Evolutionary conservation across 2,329 filamentous ascomycete genomes (phyloP).

Genomic region (Aspergillus sp.): DNA sequence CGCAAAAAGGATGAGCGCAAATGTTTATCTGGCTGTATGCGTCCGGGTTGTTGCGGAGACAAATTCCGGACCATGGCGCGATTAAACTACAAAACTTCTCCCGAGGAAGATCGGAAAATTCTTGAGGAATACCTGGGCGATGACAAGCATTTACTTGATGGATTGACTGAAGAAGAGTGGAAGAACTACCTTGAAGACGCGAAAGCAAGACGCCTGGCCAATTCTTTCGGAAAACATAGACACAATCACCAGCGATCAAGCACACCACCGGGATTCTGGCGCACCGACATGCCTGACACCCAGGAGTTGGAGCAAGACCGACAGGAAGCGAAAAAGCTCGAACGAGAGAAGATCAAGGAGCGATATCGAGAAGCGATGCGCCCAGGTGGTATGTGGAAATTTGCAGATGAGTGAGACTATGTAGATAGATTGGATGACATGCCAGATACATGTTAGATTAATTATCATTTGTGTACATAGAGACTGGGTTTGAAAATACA

Average conservation of each 20-base stretch:
- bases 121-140: conserved; percentile 56
- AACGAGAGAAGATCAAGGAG: conserved; percentile 65
- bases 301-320: conserved; percentile 71
- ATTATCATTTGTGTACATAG: no score
- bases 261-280: conserved; percentile 87
- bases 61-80: conserved; percentile 66
- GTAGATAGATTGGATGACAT: no score
- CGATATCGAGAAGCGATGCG: conserved; percentile 80
- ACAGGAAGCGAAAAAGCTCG: conserved; percentile 61
- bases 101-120: conserved; percentile 24
- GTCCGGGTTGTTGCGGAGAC: conserved; percentile 72
- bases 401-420: conserved; percentile 69
- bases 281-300: conserved; percentile 81
- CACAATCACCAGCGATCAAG: conserved; percentile 67
- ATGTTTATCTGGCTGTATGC: conserved; percentile 70
- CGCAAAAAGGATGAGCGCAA: conserved; percentile 67
- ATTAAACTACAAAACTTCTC: conserved; percentile 18
- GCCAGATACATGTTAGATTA: no score
- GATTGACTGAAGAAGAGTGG: conserved; percentile 60
- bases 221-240: conserved; percentile 73
- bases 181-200: conserved; percentile 71
- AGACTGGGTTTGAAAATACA: no score
- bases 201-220: conserved; percentile 68
- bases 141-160: conserved; percentile 29
- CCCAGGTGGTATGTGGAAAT: conserved; percentile 72